Evolutionary conservation across 495 filamentous ascomycete species (phyloP).

Genomic region (Lophiostoma macrostomum): DNA sequence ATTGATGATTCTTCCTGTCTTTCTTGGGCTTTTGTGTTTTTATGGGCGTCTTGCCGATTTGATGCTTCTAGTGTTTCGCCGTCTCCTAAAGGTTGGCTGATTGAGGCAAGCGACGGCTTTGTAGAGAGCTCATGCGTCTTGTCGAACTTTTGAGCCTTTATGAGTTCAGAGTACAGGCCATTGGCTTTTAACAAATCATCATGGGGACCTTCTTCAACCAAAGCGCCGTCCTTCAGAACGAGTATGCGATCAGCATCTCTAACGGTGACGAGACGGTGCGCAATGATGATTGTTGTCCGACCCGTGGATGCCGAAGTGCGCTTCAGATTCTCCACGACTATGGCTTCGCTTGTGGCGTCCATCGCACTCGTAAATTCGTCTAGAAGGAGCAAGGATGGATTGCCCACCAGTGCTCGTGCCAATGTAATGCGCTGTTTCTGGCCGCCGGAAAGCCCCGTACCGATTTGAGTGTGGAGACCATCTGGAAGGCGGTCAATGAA

Average conservation of each 20-base stretch:
- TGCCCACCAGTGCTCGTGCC: slow-evolving; percentile 25
- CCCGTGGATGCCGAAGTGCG: slow-evolving; percentile 24
- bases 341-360: slow-evolving; percentile 48
- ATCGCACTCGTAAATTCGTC: slow-evolving; percentile 54
- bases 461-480: slow-evolving; percentile 19
- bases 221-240: slow-evolving; percentile 48
- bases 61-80: background rate
- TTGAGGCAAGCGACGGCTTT: no score
- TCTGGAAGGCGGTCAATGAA: slow-evolving; percentile 25
- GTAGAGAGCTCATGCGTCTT: background rate
- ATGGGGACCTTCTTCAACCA: slow-evolving; percentile 53
- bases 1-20: background rate
- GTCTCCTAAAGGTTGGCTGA: background rate
- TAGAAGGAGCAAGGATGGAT: slow-evolving; percentile 35
- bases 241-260: slow-evolving; percentile 52
- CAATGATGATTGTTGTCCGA: slow-evolving; percentile 48
- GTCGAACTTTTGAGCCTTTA: slow-evolving; percentile 28
- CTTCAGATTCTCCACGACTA: slow-evolving; percentile 49
- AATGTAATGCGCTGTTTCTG: slow-evolving; percentile 33
- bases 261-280: slow-evolving; percentile 59
- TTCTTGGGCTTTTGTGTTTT: background rate
- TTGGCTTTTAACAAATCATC: slow-evolving; percentile 42
- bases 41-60: background rate
- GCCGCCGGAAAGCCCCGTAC: slow-evolving; percentile 22
- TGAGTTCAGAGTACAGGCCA: slow-evolving; percentile 49